phyloP scores from a whole-genome alignment of 2,329 filamentous ascomycete genomes.

The Teratosphaeria epicoccoides region DNA sequence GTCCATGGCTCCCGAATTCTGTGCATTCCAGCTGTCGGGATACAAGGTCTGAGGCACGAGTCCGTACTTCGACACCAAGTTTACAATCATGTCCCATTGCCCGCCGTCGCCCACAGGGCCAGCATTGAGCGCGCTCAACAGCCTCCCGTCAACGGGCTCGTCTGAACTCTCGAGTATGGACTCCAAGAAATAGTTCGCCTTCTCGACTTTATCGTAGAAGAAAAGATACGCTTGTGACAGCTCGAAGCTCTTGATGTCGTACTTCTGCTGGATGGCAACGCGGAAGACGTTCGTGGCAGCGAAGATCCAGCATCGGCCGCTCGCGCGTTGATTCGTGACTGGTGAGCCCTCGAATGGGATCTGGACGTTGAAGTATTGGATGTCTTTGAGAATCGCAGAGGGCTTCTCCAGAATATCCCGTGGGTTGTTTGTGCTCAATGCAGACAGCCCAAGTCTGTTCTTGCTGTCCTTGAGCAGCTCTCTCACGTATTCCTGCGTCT shows the following conservation, averaged over 20 bases:
- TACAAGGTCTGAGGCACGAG: conserved; percentile 70
- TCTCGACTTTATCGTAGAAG: conserved; percentile 92
- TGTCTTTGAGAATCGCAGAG: conserved; percentile 53
- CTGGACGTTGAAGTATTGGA: conserved; percentile 71
- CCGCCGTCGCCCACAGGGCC: conserved; percentile 70
- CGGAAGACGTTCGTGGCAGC: conserved; percentile 86
- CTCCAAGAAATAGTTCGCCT: conserved; percentile 81
- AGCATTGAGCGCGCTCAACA: conserved; percentile 59
- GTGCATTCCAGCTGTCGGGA: conserved; percentile 71
- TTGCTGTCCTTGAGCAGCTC: conserved; percentile 26
- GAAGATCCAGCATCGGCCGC: conserved; percentile 85
- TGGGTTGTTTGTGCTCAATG: conserved; percentile 58
- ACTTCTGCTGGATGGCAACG: conserved; percentile 75
- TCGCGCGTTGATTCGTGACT: conserved; percentile 73
- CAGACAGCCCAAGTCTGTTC: conserved; percentile 65
- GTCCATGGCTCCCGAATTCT: conserved; percentile 60
- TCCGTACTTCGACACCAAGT: conserved; percentile 58
- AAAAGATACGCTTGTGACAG: conserved; percentile 82
- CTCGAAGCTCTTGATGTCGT: conserved; percentile 68
- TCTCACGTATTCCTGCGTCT: conserved; percentile 22
- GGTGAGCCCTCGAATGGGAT: conserved; percentile 74
- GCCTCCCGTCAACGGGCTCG: conserved; percentile 59
- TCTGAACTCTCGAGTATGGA: conserved; percentile 64
- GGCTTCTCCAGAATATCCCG: conserved; percentile 55
- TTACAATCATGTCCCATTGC: conserved; percentile 80